Base-by-base conservation (phyloP, 371 early-diverging fungal species). In the Mortierella sp. region DNA sequence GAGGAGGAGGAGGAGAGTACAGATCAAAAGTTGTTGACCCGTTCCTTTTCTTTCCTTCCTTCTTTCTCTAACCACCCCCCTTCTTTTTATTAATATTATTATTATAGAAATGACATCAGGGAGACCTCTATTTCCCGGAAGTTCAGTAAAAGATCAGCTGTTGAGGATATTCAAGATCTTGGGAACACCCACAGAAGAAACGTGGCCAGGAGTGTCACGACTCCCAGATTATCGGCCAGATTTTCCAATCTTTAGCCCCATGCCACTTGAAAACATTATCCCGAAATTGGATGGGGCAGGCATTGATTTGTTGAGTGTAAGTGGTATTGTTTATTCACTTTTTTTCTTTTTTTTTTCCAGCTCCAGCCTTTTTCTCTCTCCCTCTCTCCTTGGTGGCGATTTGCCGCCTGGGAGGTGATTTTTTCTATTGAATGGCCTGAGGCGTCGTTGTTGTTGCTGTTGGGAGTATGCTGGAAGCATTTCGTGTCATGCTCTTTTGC, bases 121-220 rank as follows among this genome's bases (percentile, higher is more conserved):
- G 23, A 84, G 94, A 59, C 99, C 99, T 15, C 81, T 99, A 30
- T 99, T 99, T 75, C 96, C 99, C 4, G 99, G 99, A 44, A 93
- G 88, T 43, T 94, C 95, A 11, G 92, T 93, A 57, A 74, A 88
- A 53, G 97, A 98, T 83, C 98, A 99, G 83, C 76, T 99, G 52
- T 80, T 88, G 30, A 87, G 90, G 60, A 98, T 99, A 57, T 98
- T 96, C 87, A 92, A 92, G 75, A 86, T 97, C 21, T 83, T 97
- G 74, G 98, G 98, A 44, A 97, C 97, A 11, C 97, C 97, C 0
- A 91, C 90, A 53, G 96, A 95, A 74, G 87, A 89, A 64, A 83
- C 87, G 3, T 99, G 99, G 99, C 96, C 97, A 0, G 87, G 89
- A 21, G 93, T 98, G 11, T 88, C 91, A 18, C 92, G 94, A 75